Conservation (phyloP, 2,329 filamentous ascomycete species). For the Lecanosticta acicola region DNA sequence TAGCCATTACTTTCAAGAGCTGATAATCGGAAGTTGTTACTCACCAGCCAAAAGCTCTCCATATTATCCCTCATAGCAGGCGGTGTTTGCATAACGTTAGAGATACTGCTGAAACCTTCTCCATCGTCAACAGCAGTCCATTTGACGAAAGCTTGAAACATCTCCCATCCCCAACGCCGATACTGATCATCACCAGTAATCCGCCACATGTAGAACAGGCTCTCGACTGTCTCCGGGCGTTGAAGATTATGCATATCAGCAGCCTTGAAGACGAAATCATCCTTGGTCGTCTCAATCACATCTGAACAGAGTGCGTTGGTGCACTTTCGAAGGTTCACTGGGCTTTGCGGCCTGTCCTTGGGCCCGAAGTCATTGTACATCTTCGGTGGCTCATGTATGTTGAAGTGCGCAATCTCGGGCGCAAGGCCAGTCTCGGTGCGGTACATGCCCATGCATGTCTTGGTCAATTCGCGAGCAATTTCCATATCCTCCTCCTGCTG, state of each 20-base stretch:
- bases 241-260: slow-evolving; percentile 90
- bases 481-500: slow-evolving; percentile 81
- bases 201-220: slow-evolving; percentile 96
- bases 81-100: slow-evolving; percentile 67
- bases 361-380: slow-evolving; percentile 51
- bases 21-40: no score
- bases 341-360: slow-evolving; percentile 41
- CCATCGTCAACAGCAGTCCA: slow-evolving; percentile 73
- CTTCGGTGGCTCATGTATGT: slow-evolving; percentile 63
- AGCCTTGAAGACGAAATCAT: slow-evolving; percentile 73
- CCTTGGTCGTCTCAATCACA: slow-evolving; percentile 57
- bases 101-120: slow-evolving; percentile 75
- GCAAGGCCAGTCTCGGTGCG: slow-evolving; percentile 89
- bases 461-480: slow-evolving; percentile 83
- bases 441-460: slow-evolving; percentile 98
- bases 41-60: slow-evolving; percentile 97
- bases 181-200: slow-evolving; percentile 88
- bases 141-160: slow-evolving; percentile 88
- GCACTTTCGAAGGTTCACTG: slow-evolving; percentile 38
- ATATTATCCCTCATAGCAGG: slow-evolving; percentile 76
- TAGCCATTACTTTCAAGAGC: no score
- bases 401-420: slow-evolving; percentile 89
- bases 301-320: slow-evolving; percentile 33
- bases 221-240: slow-evolving; percentile 93
- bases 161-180: slow-evolving; percentile 96